These are phyloP conservation scores for Eucalyptus cloeziana DNA, from an alignment of 345 rosid species.

Conservation along the genomic window DNA sequence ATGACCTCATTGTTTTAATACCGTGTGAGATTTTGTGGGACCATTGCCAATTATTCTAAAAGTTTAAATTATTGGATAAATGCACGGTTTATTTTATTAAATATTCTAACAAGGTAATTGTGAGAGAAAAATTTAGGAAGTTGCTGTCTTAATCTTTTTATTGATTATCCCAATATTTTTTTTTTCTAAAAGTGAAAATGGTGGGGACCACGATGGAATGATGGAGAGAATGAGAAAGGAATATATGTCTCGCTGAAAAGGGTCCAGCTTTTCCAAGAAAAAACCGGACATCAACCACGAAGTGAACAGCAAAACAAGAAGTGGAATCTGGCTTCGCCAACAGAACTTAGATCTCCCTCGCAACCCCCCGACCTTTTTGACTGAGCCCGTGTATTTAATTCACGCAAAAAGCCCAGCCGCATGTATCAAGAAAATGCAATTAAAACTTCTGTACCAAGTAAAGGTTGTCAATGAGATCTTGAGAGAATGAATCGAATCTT, in stretches of 20 bases:
- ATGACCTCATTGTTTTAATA: no score
- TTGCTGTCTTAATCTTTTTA: not conserved
- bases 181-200: not conserved
- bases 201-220: not conserved
- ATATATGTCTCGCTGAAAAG: not conserved
- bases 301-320: not conserved
- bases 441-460: not conserved
- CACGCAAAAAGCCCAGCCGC: not conserved
- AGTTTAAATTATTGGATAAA: rapidly evolving
- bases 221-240: not conserved
- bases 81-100: no score
- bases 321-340: not conserved
- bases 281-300: not conserved
- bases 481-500: not conserved
- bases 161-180: not conserved
- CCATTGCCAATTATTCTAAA: rapidly evolving
- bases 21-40: no score
- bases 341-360: not conserved
- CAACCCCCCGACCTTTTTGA: not conserved
- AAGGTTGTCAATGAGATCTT: not conserved
- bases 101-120: not conserved
- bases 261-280: not conserved
- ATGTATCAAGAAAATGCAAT: not conserved
- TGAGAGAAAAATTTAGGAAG: not conserved
- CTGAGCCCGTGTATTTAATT: not conserved